These are phyloP conservation scores for Suillus discolor DNA, from an alignment of 768 basidiomycete species.

Conservation along the genomic window DNA sequence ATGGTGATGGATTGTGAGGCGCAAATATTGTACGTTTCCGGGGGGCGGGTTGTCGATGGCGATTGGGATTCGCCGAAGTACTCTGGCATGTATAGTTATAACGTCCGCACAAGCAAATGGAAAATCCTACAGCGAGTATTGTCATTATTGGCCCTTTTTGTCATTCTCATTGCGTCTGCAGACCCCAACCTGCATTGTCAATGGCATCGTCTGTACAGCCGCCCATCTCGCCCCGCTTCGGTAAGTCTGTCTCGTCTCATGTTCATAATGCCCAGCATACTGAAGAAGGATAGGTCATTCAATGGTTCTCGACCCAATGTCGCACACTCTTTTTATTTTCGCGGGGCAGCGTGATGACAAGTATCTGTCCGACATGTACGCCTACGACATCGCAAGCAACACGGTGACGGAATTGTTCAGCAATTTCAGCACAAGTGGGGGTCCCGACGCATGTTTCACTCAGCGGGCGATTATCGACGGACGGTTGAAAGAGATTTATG, in stretches of 20 bases:
- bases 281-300: slow-evolving; percentile 59
- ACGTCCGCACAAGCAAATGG: slow-evolving; percentile 68
- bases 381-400: slow-evolving; percentile 63
- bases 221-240: slow-evolving; percentile 61
- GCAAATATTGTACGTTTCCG: slow-evolving; percentile 75
- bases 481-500: slow-evolving; percentile 64
- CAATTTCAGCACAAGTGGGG: slow-evolving; percentile 61
- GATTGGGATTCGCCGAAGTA: slow-evolving; percentile 62
- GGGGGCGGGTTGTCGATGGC: slow-evolving; percentile 71
- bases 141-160: neutral
- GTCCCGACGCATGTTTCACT: slow-evolving; percentile 73
- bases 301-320: slow-evolving; percentile 71
- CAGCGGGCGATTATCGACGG: slow-evolving; percentile 74
- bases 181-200: slow-evolving; percentile 22
- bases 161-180: slow-evolving; percentile 1
- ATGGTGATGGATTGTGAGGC: slow-evolving; percentile 74
- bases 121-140: slow-evolving; percentile 60
- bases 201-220: slow-evolving; percentile 32
- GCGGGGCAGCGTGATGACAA: slow-evolving; percentile 71
- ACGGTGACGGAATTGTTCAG: slow-evolving; percentile 62
- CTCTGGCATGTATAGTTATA: slow-evolving; percentile 75
- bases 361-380: slow-evolving; percentile 76
- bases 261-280: neutral
- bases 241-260: slow-evolving; percentile 32
- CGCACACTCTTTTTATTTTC: slow-evolving; percentile 67